These are phyloP conservation scores for Parachlorella kessleri DNA, from an alignment of 139 green algal species.

Conservation along the genomic window DNA sequence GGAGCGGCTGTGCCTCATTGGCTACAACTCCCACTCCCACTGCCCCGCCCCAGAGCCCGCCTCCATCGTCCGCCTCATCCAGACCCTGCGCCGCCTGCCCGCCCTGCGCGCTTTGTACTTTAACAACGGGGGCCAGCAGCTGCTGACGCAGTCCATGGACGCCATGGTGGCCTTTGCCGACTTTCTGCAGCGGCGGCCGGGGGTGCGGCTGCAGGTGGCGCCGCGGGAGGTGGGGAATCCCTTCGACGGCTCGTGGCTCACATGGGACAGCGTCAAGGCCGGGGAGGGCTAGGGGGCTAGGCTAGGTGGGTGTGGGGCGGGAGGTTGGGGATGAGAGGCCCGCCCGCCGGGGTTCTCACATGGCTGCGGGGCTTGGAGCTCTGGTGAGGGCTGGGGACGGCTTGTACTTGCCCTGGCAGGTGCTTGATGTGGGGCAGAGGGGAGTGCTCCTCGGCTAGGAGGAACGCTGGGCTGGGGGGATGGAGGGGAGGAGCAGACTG, in stretches of 20 bases:
- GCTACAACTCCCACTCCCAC: neutral
- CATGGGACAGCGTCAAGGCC: neutral
- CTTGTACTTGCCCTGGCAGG: too few species aligned
- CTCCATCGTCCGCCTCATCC: neutral
- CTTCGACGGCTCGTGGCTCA: neutral
- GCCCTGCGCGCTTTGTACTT: neutral
- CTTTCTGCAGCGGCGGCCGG: neutral
- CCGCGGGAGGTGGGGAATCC: neutral
- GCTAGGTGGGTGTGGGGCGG: too few species aligned
- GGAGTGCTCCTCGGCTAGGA: too few species aligned
- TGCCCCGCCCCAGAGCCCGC: too few species aligned
- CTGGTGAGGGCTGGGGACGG: too few species aligned
- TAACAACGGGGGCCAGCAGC: neutral
- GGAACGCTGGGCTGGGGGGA: too few species aligned
- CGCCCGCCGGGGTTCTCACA: too few species aligned
- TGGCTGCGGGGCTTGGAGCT: too few species aligned
- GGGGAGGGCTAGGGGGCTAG: too few species aligned
- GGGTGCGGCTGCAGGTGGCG: neutral
- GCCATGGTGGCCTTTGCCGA: neutral
- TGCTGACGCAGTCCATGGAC: neutral
- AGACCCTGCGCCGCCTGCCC: neutral
- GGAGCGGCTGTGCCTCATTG: neutral
- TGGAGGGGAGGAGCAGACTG: too few species aligned
- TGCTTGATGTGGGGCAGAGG: too few species aligned
- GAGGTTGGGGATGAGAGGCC: too few species aligned